A percentile compares a stretch with the other conserved stretches of the same genome.
Conservation (phyloP, 495 filamentous ascomycete species). For the Aspergillus leporis region DNA sequence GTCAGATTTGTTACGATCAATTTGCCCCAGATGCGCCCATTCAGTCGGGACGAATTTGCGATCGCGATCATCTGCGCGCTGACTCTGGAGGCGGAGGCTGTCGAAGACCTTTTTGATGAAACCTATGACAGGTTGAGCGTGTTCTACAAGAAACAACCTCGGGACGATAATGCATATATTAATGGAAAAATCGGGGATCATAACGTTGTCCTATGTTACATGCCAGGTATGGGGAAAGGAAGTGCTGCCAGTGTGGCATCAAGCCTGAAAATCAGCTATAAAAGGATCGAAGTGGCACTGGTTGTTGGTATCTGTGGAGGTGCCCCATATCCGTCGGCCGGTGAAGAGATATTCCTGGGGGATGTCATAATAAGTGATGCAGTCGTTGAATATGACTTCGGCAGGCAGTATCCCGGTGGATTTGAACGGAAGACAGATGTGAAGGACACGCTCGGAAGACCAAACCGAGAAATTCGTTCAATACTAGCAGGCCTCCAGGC, state of each 20-base stretch:
- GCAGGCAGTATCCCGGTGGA: conserved; percentile 26
- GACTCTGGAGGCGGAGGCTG: conserved; percentile 15
- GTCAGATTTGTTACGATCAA: too few relatives aligned
- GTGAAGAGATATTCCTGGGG: conserved; percentile 40
- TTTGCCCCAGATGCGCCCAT: background rate
- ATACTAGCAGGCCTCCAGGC: background rate
- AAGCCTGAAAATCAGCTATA: conserved; percentile 23
- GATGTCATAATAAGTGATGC: conserved; percentile 44
- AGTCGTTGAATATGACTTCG: conserved; percentile 38
- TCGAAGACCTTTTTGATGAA: conserved; percentile 17
- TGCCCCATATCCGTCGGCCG: conserved; percentile 17
- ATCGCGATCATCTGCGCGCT: conserved; percentile 23
- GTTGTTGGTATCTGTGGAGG: conserved; percentile 35
- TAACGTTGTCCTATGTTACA: conserved; percentile 27
- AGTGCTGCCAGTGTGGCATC: conserved; percentile 18
- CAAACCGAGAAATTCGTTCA: conserved; percentile 11
- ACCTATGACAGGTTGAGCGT: conserved; percentile 6
- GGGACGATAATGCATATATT: conserved; percentile 27
- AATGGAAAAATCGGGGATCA: conserved; percentile 27
- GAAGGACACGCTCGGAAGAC: conserved; percentile 7
- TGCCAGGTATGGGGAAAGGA: conserved; percentile 24
- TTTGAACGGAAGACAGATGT: conserved; percentile 23
- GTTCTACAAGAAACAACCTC: background rate
- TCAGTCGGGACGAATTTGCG: conserved; percentile 12
- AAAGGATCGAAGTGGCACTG: conserved; percentile 18